Percentiles rank a stretch among this genome's conserved stretches.
Evolutionary conservation across 2,329 filamentous ascomycete genomes (phyloP).

Genomic region (Botrytis elliptica): DNA sequence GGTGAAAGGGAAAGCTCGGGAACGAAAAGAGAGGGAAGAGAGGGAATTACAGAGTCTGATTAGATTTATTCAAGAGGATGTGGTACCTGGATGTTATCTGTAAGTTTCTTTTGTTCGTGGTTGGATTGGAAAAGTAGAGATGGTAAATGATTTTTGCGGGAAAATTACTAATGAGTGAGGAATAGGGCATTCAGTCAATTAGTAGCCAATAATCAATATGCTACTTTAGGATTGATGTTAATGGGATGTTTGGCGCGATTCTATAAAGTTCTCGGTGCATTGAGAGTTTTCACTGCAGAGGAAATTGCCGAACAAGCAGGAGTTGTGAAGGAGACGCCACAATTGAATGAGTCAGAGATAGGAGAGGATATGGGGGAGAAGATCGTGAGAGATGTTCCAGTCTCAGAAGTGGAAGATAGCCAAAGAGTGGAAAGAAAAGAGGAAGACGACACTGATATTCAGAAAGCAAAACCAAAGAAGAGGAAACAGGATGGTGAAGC

Average conservation of each 20-base stretch:
- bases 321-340: not conserved
- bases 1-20: constrained; percentile 23
- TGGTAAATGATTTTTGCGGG: not conserved
- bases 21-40: constrained; percentile 37
- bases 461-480: constrained; percentile 33
- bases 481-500: constrained; percentile 23
- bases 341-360: constrained; percentile 11
- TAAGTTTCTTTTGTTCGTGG: constrained; percentile 44
- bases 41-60: constrained; percentile 33
- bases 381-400: constrained; percentile 33
- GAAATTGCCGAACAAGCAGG: constrained; percentile 18
- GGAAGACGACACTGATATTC: constrained; percentile 10
- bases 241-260: constrained; percentile 63
- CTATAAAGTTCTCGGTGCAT: constrained; percentile 45
- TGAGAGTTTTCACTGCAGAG: constrained; percentile 30
- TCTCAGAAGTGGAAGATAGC: constrained; percentile 21
- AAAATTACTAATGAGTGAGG: constrained; percentile 41
- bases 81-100: constrained; percentile 48
- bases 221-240: constrained; percentile 67
- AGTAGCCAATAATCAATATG: constrained; percentile 69
- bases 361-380: constrained; percentile 37
- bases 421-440: not conserved
- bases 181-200: constrained; percentile 63
- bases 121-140: not conserved
- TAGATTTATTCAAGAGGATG: constrained; percentile 43